Percentiles rank a stretch among this genome's conserved stretches.
Conservation (phyloP, 371 early-diverging fungal genomes). For the Circinella minor region DNA sequence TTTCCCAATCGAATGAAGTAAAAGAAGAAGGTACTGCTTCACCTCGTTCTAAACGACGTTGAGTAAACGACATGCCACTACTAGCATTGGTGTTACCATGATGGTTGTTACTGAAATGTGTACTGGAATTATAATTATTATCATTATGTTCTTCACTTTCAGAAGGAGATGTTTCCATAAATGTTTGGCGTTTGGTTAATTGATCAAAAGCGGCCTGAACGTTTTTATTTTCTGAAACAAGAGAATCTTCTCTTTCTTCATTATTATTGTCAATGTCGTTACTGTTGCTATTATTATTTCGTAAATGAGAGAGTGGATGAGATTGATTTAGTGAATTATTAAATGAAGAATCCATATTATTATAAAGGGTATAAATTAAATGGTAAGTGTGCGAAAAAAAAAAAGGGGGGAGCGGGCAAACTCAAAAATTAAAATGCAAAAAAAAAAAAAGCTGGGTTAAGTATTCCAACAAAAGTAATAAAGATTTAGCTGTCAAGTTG, state of each 20-base stretch:
- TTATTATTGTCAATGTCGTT: no score
- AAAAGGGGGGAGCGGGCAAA: neutral
- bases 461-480: no score
- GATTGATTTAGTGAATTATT: slow-evolving; percentile 13
- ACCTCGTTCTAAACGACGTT: slow-evolving; percentile 45
- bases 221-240: slow-evolving; percentile 23
- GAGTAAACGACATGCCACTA: slow-evolving; percentile 33
- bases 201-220: slow-evolving; percentile 28
- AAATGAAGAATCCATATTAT: neutral
- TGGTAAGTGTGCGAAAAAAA: neutral
- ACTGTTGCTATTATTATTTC: neutral
- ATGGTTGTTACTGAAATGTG: neutral
- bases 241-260: neutral
- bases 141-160: no score
- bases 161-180: neutral
- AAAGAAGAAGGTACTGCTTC: slow-evolving; percentile 47
- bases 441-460: no score
- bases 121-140: no score
- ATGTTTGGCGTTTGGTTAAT: slow-evolving; percentile 16
- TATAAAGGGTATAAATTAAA: neutral
- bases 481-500: no score
- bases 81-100: neutral
- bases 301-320: slow-evolving; percentile 16
- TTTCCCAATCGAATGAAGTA: slow-evolving; percentile 26
- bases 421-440: no score